Base-by-base conservation (phyloP, 75 land plant species). In the Pinus albicaulis region DNA sequence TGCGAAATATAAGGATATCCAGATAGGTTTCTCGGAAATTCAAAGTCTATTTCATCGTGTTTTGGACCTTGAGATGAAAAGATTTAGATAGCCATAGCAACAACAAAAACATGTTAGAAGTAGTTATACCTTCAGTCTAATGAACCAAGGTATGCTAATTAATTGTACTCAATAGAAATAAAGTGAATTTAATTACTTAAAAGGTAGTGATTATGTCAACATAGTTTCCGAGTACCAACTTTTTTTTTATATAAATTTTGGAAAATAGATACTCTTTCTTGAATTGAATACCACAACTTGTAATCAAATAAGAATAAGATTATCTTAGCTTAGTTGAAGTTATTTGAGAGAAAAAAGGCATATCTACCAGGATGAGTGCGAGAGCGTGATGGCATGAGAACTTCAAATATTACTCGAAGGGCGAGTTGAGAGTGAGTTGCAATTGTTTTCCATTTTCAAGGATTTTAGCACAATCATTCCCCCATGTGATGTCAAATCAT, bases 11-110 rank as follows among this genome's bases (percentile, higher is more conserved):
- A 88, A 1, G 88, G 85, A 72, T 88, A 69, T 55, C 90, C 90
- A 31, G 75, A 62, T 10, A 61, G 64, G 53, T 87, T 87, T 1
- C 89, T 86, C 36, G 85, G 80, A 63, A 88, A 88, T 79, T 88
- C 85, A 26, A 83, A 88, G 74, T 88, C 88, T 8, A 85, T 84
- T 62, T 88, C 90, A 44, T 88, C 85, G 41, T 82, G 90, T 53
- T 19, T 74, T 5, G 65, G 63, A 13, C 85, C 81, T 58, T 78
- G 52, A 19, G 91, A 89, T 10, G 86, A 79, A 66, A 81, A n/a
- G 69, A 85, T 86, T 74, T 60, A 72, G 31, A 28, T 25, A 17
- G 38, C 5, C 38, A 5, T 36, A 36, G 3, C 38, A 34, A 34
- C 36, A 36, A 36, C 3, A 36, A n/a, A n/a, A n/a, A 38, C 41